A percentile compares a stretch with the other conserved stretches of the same genome.
These are phyloP conservation scores for Hyaloscypha variabilis DNA, from an alignment of 495 filamentous ascomycete genomes.

Conservation along the genomic window DNA sequence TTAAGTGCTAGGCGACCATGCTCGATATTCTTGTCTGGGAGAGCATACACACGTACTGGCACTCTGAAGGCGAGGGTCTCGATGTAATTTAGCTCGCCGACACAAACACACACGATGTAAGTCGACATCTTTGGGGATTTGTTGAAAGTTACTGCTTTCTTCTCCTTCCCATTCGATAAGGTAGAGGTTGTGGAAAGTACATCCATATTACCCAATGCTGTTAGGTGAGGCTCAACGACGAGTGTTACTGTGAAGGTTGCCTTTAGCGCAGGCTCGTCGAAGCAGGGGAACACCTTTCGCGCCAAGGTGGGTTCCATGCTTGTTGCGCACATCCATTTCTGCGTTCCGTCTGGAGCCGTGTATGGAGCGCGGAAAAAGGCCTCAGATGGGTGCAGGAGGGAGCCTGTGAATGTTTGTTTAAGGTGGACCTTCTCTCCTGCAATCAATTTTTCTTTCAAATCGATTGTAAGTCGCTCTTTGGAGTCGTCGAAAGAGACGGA, in stretches of 20 bases:
- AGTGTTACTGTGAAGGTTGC: constrained; percentile 72
- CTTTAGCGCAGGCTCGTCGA: constrained; percentile 78
- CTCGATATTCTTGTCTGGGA: constrained; percentile 78
- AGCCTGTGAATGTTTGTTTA: neutral
- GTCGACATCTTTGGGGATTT: constrained; percentile 75
- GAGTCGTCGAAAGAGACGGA: neutral
- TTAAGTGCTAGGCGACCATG: constrained; percentile 84
- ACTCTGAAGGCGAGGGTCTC: constrained; percentile 73
- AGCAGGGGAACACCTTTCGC: constrained; percentile 63
- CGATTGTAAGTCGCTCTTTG: neutral
- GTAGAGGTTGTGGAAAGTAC: constrained; percentile 60
- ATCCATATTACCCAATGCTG: constrained; percentile 81
- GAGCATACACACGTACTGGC: constrained; percentile 81
- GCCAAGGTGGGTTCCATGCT: neutral
- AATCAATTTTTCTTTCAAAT: neutral
- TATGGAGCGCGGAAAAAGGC: neutral
- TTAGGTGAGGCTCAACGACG: constrained; percentile 70
- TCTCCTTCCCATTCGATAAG: constrained; percentile 61
- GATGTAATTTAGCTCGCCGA: constrained; percentile 74
- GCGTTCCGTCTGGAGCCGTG: neutral
- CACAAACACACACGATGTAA: constrained; percentile 74
- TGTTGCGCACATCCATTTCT: neutral
- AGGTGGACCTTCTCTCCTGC: neutral
- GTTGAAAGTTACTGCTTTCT: constrained; percentile 76
- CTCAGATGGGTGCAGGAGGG: neutral